These are phyloP conservation scores for Citrullus mucosospermus DNA, from an alignment of 306 rosid species.

Conservation along the genomic window DNA sequence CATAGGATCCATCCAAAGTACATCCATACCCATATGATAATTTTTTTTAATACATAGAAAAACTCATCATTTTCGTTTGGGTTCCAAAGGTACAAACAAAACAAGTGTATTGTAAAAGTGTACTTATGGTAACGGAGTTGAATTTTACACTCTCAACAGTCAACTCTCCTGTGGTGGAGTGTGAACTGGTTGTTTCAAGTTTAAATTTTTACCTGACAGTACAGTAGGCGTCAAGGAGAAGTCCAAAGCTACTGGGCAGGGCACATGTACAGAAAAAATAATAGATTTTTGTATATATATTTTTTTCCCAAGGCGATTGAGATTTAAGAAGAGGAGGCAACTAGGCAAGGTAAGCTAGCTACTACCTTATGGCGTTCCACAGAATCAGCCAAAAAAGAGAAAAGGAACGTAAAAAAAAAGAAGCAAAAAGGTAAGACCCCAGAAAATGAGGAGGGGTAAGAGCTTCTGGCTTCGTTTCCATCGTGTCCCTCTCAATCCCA, in stretches of 20 bases:
- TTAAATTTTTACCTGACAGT: neutral
- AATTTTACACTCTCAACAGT: neutral
- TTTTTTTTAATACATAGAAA: neutral
- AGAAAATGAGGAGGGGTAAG: slow-evolving; percentile 9
- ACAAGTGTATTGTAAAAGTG: neutral
- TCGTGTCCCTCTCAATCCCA: slow-evolving; percentile 11
- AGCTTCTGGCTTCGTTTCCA: neutral
- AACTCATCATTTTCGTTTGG: neutral
- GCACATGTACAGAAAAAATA: neutral
- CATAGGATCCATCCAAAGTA: neutral
- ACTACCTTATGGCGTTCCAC: neutral
- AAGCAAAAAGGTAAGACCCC: slow-evolving; percentile 2
- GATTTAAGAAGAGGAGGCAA: slow-evolving; percentile 3
- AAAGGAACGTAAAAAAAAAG: neutral
- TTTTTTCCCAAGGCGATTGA: neutral
- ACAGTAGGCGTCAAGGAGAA: neutral
- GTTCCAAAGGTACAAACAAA: neutral
- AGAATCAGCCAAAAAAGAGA: slow-evolving; percentile 3
- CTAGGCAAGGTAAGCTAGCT: neutral
- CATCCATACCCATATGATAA: neutral
- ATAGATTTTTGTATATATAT: neutral
- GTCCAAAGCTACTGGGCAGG: neutral
- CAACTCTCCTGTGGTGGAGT: neutral
- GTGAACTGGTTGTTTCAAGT: neutral
- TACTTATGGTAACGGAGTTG: neutral